Evolutionary conservation across 1,139 yeast genomes (phyloP).

Genomic region (Magnusiomyces suaveolens): DNA sequence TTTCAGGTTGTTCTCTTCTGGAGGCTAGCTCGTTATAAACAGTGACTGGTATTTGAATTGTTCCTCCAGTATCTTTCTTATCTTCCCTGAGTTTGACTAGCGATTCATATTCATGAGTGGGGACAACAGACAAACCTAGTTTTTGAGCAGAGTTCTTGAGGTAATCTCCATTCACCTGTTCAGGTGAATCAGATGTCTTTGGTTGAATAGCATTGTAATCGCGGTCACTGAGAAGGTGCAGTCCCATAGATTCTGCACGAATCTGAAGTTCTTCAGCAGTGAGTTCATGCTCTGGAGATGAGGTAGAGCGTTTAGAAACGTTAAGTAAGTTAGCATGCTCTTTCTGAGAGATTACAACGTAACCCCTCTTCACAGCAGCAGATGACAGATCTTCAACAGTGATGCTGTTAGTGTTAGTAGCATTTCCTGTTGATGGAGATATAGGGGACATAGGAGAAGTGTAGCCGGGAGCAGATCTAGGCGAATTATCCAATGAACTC

Average conservation of each 20-base stretch:
- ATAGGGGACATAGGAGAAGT: conserved; percentile 6
- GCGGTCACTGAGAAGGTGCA: conserved; percentile 12
- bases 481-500: conserved; percentile 1
- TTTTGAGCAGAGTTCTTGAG: conserved; percentile 11
- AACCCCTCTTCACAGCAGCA: conserved; percentile 14
- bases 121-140: conserved; percentile 25
- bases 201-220: conserved; percentile 16
- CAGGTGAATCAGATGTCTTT: background rate
- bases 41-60: conserved; percentile 1
- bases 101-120: conserved; percentile 20
- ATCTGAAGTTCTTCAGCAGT: conserved; percentile 22
- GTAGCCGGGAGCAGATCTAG: background rate
- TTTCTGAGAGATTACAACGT: conserved; percentile 14
- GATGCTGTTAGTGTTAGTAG: conserved; percentile 3
- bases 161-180: conserved; percentile 4
- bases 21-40: background rate
- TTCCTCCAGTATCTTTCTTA: conserved; percentile 6
- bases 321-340: conserved; percentile 7
- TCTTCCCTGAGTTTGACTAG: conserved; percentile 7
- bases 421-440: background rate
- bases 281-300: conserved; percentile 9
- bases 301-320: background rate
- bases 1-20: background rate
- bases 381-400: conserved; percentile 11
- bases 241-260: conserved; percentile 18